These are phyloP conservation scores for Phytophthora pinifolia DNA, from an alignment of 352 stramenopile species.

Conservation along the genomic window DNA sequence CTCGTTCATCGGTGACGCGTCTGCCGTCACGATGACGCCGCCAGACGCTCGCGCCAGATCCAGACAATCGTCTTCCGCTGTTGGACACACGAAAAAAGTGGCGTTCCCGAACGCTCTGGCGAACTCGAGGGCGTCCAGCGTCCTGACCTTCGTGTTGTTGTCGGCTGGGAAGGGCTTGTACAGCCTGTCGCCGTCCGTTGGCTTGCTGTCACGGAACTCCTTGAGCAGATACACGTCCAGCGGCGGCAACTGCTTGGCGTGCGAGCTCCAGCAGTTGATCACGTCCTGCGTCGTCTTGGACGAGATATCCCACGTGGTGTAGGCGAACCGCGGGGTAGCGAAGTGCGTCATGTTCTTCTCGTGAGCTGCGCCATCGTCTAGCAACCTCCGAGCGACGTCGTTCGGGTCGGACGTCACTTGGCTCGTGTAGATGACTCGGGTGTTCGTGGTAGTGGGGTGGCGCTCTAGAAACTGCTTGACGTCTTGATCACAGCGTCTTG, in stretches of 20 bases:
- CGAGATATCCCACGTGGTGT: conserved; percentile 40
- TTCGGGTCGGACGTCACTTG: conserved; percentile 34
- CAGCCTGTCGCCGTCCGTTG: conserved; percentile 15
- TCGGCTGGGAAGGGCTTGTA: conserved; percentile 20
- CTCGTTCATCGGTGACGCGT: conserved; percentile 64
- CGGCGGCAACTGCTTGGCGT: conserved; percentile 42
- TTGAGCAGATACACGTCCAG: conserved; percentile 36
- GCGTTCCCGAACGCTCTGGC: conserved; percentile 33
- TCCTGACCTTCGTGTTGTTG: conserved; percentile 18
- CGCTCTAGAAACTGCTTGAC: conserved; percentile 17
- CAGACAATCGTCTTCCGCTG: conserved; percentile 60
- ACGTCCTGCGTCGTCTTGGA: conserved; percentile 41
- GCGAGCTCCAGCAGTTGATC: conserved; percentile 43
- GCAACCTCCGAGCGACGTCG: conserved; percentile 13
- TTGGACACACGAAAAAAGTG: conserved; percentile 55
- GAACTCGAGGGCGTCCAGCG: conserved; percentile 29
- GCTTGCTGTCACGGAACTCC: conserved; percentile 5
- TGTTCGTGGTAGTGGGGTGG: conserved; percentile 1
- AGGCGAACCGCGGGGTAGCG: conserved; percentile 29
- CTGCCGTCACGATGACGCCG: conserved; percentile 44
- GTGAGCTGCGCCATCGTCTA: conserved; percentile 3
- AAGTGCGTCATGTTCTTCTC: conserved; percentile 37
- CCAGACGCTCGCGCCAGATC: conserved; percentile 50
- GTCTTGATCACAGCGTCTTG: conserved; percentile 19
- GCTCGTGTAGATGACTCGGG: conserved; percentile 40